Evolutionary conservation across 2,329 filamentous ascomycete genomes (phyloP).

Genomic region (Sarocladiaceae sp.): DNA sequence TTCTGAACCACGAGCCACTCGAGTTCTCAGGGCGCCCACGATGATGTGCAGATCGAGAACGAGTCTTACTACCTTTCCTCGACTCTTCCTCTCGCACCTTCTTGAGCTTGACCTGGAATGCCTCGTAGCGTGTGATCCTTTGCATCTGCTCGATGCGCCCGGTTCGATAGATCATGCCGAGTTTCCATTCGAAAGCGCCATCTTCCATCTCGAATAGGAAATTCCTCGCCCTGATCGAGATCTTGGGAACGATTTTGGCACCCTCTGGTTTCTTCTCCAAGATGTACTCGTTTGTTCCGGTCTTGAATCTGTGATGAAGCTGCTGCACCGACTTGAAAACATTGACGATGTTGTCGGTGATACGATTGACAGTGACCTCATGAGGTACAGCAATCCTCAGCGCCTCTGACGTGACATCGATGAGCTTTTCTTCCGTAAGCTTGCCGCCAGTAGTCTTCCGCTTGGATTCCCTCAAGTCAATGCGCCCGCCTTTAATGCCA

Average conservation of each 20-base stretch:
- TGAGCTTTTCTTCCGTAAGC: conserved; percentile 69
- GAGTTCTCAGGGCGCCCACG: conserved; percentile 28
- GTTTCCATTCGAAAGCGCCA: conserved; percentile 94
- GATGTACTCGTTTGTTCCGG: conserved; percentile 82
- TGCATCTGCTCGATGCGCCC: conserved; percentile 88
- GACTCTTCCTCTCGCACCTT: conserved; percentile 71
- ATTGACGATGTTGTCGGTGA: conserved; percentile 93
- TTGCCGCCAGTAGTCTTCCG: conserved; percentile 58
- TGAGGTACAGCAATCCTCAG: conserved; percentile 87
- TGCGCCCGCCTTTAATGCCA: conserved; percentile 73
- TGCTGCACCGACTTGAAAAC: conserved; percentile 83
- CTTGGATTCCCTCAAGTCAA: conserved; percentile 76
- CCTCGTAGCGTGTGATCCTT: conserved; percentile 82
- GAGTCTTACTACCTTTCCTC: conserved; percentile 47
- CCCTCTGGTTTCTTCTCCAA: conserved; percentile 79
- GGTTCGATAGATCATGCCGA: conserved; percentile 88
- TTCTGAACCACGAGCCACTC: conserved; percentile 39
- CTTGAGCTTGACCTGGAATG: conserved; percentile 82
- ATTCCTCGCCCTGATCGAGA: conserved; percentile 77
- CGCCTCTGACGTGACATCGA: conserved; percentile 81
- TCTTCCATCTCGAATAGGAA: conserved; percentile 92
- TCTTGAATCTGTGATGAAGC: conserved; percentile 88
- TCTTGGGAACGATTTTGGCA: conserved; percentile 80
- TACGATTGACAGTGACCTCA: conserved; percentile 80
- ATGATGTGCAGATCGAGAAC: conserved; percentile 49